Conservation (phyloP, 1,139 yeast genomes). For the Candida sp. region DNA sequence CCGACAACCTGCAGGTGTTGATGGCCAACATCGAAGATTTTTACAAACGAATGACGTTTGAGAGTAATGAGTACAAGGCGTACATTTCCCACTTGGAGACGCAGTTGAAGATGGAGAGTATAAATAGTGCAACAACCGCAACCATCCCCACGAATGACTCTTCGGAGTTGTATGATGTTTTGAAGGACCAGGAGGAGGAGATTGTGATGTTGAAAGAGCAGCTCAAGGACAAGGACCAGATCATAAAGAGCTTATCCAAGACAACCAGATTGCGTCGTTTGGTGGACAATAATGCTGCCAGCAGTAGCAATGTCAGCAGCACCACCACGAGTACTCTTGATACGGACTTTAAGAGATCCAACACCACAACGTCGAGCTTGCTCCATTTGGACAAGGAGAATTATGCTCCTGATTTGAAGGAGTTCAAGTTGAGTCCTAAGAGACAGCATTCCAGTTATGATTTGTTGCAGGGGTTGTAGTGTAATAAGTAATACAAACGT, state of each 20-base stretch:
- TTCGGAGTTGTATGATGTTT: conserved; percentile 15
- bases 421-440: conserved; percentile 26
- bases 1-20: conserved; percentile 35
- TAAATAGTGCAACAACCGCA: conserved; percentile 1
- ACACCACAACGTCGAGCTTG: background rate
- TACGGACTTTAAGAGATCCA: conserved; percentile 2
- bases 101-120: conserved; percentile 41
- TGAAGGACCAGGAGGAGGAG: conserved; percentile 74
- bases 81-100: conserved; percentile 67
- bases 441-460: conserved; percentile 17
- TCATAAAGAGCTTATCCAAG: conserved; percentile 74
- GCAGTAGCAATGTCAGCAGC: background rate
- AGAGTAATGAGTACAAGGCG: conserved; percentile 65
- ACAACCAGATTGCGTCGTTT: conserved; percentile 56
- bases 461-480: conserved; percentile 8
- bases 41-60: conserved; percentile 45
- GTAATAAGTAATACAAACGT: background rate
- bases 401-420: conserved; percentile 20
- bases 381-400: conserved; percentile 21
- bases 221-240: conserved; percentile 72
- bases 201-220: conserved; percentile 65
- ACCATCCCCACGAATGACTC: background rate
- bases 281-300: conserved; percentile 31
- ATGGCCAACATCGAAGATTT: conserved; percentile 53
- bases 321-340: background rate